Base-by-base conservation (phyloP, 192 early-diverging fungal species). In the Chytriomyces confervae region DNA sequence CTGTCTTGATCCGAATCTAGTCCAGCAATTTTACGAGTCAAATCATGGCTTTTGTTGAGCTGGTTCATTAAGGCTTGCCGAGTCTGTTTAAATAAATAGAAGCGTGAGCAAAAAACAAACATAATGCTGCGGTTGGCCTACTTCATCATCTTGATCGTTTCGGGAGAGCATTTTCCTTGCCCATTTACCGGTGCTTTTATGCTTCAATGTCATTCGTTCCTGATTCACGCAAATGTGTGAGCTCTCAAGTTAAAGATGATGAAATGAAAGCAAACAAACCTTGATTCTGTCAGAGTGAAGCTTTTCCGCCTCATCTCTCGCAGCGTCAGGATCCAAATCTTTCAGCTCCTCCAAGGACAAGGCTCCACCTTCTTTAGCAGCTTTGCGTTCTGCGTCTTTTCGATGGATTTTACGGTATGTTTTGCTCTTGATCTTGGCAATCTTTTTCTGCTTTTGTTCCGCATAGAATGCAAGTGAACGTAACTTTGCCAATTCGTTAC, bases 371-470 rank as follows among this genome's bases (percentile, higher is more conserved):
- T 64, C 78, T 50, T 83, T 61, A 80, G 61, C 36, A 7, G 81
- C 81, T 51, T 88, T 86, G 43, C 89, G 89, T 66, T 80, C 82
- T 73, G 89, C 93, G 49, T 94, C 93, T 81, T 93, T 92, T 78
- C 94, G 95, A 67, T 91, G 86, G 45, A 99, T 92, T 72, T 95
- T 93, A 44, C 93, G 91, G 77, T 96, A 99, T 5, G 94, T 84
- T 84, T 98, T 98, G 86, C 94, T 95, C 86, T 99, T 99, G 82
- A 99, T 99, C 85, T 99, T 99, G 64, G 94, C 92, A 49, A 94
- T 86, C 62, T 95, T 91, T 82, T 95, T 97, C 63, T 92, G 90
- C 73, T 96, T 96, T 50, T 92, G 88, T 80, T 99, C 96, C 60
- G 94, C 89, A 46, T 95, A 94, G 86, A 97, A 97, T 91, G 96